Conservation (phyloP, 2,329 filamentous ascomycete genomes). For the Sporothrix variecibatus region DNA sequence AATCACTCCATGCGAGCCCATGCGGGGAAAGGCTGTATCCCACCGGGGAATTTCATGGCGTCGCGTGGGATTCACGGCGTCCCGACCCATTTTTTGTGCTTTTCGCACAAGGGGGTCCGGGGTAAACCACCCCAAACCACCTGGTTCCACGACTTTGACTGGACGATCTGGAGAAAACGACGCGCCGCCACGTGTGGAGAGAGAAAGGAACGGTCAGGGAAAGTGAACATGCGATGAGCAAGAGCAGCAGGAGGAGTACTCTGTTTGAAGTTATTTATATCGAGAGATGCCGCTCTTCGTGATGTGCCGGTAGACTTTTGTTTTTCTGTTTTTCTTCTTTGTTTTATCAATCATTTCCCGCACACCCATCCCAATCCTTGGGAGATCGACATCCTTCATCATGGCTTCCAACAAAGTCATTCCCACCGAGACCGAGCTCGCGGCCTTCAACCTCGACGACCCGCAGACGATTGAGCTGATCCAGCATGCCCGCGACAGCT, state of each 20-base stretch:
- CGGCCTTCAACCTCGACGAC: constrained; percentile 18
- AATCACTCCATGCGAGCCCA: not conserved
- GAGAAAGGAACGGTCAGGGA: not conserved
- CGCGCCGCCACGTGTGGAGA: not conserved
- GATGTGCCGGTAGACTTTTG: not conserved
- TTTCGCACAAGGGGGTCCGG: not conserved
- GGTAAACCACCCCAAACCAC: not conserved
- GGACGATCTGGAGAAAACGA: not conserved
- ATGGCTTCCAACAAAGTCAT: not conserved
- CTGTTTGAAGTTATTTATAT: constrained; percentile 8
- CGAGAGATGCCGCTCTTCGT: not conserved
- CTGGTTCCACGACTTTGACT: not conserved
- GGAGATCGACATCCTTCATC: not conserved
- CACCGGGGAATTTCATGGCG: not conserved
- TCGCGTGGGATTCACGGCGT: not conserved
- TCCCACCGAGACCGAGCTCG: constrained; percentile 4
- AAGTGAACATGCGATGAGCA: not conserved
- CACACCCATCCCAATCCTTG: not conserved
- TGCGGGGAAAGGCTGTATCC: not conserved
- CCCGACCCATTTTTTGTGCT: not conserved
- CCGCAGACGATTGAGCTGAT: constrained; percentile 15
- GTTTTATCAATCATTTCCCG: not conserved
- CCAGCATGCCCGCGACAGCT: constrained; percentile 14
- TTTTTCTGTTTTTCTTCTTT: not conserved
- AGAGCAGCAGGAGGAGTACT: not conserved